These are phyloP conservation scores for Colletotrichum lindemuthianum DNA, from an alignment of 2,329 filamentous ascomycete genomes.

Conservation along the genomic window DNA sequence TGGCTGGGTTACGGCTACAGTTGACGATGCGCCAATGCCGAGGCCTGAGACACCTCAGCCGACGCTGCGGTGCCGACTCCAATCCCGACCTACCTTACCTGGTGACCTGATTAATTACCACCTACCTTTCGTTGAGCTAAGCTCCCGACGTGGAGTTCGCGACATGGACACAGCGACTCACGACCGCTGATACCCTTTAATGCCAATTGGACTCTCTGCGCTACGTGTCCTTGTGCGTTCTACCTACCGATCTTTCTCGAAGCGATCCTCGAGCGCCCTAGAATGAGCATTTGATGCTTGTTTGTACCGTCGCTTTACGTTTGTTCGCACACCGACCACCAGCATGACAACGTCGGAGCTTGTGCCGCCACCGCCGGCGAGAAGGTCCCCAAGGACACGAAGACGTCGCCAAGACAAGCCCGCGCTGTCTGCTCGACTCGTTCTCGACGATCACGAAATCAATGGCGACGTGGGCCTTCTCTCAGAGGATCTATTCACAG, in stretches of 20 bases:
- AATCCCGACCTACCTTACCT: conserved; percentile 2
- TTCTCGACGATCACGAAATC: conserved; percentile 81
- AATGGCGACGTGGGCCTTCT: conserved; percentile 87
- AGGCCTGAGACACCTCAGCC: conserved; percentile 32
- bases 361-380: conserved; percentile 40
- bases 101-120: conserved; percentile 4
- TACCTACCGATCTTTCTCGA: neutral
- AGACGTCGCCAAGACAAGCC: conserved; percentile 75
- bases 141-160: conserved; percentile 24
- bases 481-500: conserved; percentile 85
- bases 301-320: conserved; percentile 10
- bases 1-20: conserved; percentile 25
- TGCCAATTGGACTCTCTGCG: conserved; percentile 9
- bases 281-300: conserved; percentile 22
- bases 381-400: conserved; percentile 55
- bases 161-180: conserved; percentile 6
- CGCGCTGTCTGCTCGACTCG: conserved; percentile 80
- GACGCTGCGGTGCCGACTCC: conserved; percentile 30
- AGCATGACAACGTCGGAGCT: conserved; percentile 38
- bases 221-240: neutral
- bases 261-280: neutral
- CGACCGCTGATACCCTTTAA: conserved; percentile 5
- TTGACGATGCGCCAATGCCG: conserved; percentile 32
- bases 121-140: neutral
- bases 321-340: conserved; percentile 1